A percentile compares a stretch with the other conserved stretches of the same genome.
Evolutionary conservation across 805 yeast genomes (phyloP).

Genomic region (Yamadazyma laniorum): DNA sequence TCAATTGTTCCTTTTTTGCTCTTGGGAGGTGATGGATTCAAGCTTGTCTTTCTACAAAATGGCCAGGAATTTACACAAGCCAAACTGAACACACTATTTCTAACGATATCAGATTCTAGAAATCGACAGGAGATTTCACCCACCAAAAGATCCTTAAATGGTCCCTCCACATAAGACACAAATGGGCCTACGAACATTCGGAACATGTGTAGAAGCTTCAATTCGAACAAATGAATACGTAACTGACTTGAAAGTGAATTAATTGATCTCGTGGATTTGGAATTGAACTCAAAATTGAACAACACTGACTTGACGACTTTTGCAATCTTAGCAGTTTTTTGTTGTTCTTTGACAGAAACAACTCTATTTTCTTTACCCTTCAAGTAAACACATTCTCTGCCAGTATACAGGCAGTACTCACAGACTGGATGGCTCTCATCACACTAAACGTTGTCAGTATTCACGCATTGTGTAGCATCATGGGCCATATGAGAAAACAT

Average conservation of each 20-base stretch:
- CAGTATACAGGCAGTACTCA: constrained; percentile 12
- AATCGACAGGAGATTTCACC: constrained; percentile 6
- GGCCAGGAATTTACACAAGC: constrained; percentile 9
- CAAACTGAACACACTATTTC: constrained; percentile 10
- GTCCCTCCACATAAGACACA: constrained; percentile 1
- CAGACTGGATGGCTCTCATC: constrained; percentile 11
- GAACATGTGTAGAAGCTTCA: constrained; percentile 8
- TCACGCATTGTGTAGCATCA: too few relatives aligned
- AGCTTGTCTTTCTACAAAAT: background rate
- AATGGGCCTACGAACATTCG: constrained; percentile 4
- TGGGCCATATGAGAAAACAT: constrained; percentile 1
- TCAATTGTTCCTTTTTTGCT: background rate
- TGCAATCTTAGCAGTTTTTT: background rate
- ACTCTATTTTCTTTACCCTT: too few relatives aligned
- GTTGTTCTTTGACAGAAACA: background rate
- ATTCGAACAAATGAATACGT: constrained; percentile 4
- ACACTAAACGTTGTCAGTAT: too few relatives aligned
- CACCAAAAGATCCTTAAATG: constrained; percentile 3
- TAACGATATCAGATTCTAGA: constrained; percentile 3
- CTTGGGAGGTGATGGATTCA: background rate
- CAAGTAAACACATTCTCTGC: constrained; percentile 8
- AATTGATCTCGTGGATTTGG: background rate
- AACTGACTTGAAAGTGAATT: constrained; percentile 1
- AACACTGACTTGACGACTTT: background rate
- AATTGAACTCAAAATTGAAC: background rate